Evolutionary conservation across 495 filamentous ascomycete species (phyloP), one percentile per base, ranked within the genome.

Genomic region (Polyplosphaeria fusca): DNA sequence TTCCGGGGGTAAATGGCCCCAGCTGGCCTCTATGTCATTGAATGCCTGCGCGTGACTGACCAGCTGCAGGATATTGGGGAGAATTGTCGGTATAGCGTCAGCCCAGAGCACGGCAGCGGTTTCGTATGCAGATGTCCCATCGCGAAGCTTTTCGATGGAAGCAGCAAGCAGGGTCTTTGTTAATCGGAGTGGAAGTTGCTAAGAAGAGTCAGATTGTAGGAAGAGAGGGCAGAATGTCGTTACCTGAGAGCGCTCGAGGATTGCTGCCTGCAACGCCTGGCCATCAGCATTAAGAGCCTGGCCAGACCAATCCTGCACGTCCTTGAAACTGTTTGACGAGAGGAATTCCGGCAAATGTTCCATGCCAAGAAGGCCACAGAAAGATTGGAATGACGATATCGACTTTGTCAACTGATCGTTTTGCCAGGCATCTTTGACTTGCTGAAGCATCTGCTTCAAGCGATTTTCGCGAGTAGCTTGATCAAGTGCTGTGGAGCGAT

Each of bases 121-220:
- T 28, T 82, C 77, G 55, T 87, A 91, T 1, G 85, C 74, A 24
- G 80, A 68, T 7, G 85, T 81, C 2, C 74, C 77, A 53, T 82
- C 86, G 40, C 88, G 85, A 13, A 96, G 69, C 67, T 91, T 92
- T 49, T 99, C 93, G 1, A 89, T 91, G 0, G 91, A 93, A 24
- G 88, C 89, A 1, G 86, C 86, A 22, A 99, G 72, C 71, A 97
- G 87, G 0, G 87, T 86, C 61, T 96, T 96, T 4, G 92, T 96
- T 12, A 86, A 77, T 52, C 91, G 83, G 44, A 97, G 72, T 5
- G 93, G 93, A 5, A 96, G 71, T 58, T 78, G 72, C 81, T 88
- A 26, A 7, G 24, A n/a, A 55, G 5, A 25, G 25, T 56, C 37
- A 37, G 25, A 25, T 1, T 9, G 39, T 11, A 35, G 30, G 18